Conservation (phyloP, 345 rosid species). For the Ailanthus altissimus region DNA sequence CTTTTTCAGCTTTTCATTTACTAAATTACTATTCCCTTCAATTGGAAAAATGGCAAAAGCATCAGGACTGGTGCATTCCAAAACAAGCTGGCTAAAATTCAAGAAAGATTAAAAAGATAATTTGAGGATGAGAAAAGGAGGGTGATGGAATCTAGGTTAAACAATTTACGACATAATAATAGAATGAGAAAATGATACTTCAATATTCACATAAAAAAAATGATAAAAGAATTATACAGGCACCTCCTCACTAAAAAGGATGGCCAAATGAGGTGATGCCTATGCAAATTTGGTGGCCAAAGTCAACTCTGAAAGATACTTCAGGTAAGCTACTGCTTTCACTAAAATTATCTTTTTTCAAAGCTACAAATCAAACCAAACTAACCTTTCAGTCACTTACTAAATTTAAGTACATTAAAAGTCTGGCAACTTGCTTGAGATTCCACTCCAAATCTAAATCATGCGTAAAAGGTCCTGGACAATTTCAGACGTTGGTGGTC, state of each 20-base stretch:
- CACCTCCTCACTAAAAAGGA: constrained; percentile 10
- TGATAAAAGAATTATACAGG: background rate
- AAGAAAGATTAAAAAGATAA: background rate
- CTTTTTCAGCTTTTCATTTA: background rate
- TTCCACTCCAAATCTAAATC: constrained; percentile 46
- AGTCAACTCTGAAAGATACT: background rate
- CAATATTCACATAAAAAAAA: constrained; percentile 12
- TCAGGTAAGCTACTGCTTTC: background rate
- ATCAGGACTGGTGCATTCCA: background rate
- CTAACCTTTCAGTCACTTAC: background rate
- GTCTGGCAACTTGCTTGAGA: background rate
- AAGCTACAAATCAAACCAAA: background rate
- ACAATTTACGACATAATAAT: no score
- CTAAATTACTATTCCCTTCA: background rate
- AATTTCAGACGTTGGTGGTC: constrained; percentile 83
- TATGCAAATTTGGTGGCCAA: background rate
- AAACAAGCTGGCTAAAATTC: background rate
- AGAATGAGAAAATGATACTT: background rate
- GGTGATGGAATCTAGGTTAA: background rate
- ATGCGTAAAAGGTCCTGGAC: constrained; percentile 81
- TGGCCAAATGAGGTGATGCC: constrained; percentile 10
- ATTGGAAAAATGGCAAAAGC: constrained; percentile 1
- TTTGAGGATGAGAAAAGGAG: background rate
- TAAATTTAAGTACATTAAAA: constrained; percentile 5
- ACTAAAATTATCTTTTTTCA: background rate